Evolutionary conservation across 805 yeast genomes (phyloP), one percentile per base, ranked within the genome.

Genomic region (Wickerhamiella galacta): DNA sequence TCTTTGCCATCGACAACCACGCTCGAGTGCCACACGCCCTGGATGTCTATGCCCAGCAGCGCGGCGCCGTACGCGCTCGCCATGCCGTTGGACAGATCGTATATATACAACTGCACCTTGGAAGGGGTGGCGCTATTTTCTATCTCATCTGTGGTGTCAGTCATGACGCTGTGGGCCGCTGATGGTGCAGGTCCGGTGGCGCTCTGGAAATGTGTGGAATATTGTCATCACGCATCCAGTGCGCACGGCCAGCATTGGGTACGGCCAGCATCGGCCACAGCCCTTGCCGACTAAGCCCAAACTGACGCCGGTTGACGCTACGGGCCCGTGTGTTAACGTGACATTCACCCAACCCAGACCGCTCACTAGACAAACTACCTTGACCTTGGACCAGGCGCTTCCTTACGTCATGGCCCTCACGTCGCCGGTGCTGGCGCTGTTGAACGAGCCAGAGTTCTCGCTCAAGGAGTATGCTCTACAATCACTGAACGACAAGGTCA

Each of bases 361-460:
- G n/a, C n/a, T n/a, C n/a, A n/a, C n/a, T n/a, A n/a, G n/a, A n/a
- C n/a, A n/a, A n/a, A n/a, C n/a, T n/a, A n/a, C n/a, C n/a, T n/a
- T n/a, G n/a, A n/a, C n/a, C n/a, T n/a, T n/a, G n/a, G n/a, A n/a
- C n/a, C n/a, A n/a, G n/a, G n/a, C n/a, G n/a, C n/a, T n/a, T n/a
- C n/a, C n/a, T n/a, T n/a, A n/a, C n/a, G n/a, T n/a, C 26, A 68
- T 68, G 73, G 70, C 81, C 31, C 60, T 72, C 43, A 77, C 83
- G 18, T 70, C 92, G 26, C 95, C 96, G 30, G 78, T 79, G 46
- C 66, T 90, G 56, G 94, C 96, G 25, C 69, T 90, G 41, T 65
- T 90, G 51, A 72, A 72, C 40, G 99, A 90, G 59, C 64, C 72
- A 6, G 95, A 90, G 53, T 58, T 68, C 31, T 57, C 66, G 33